phyloP scores from a whole-genome alignment of 2,329 filamentous ascomycete species.

The Penicillium sp. region DNA sequence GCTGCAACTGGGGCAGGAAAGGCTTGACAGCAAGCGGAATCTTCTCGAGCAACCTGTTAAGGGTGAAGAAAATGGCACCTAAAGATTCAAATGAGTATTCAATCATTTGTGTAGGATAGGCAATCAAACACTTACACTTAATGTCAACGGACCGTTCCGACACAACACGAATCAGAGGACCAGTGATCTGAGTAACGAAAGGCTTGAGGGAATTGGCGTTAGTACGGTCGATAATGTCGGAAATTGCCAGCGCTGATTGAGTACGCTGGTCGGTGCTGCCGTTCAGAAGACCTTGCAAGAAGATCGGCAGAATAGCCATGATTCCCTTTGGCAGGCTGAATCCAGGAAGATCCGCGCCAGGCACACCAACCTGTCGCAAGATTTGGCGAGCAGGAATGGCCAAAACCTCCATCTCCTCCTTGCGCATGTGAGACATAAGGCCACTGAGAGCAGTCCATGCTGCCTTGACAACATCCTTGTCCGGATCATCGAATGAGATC shows the following conservation, averaged over 20 bases:
- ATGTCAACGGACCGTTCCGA: slow-evolving; percentile 95
- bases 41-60: slow-evolving; percentile 95
- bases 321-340: slow-evolving; percentile 95
- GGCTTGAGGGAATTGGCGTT: slow-evolving; percentile 84
- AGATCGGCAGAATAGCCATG: slow-evolving; percentile 92
- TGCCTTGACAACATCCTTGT: slow-evolving; percentile 79
- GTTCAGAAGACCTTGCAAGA: slow-evolving; percentile 97
- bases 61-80: slow-evolving; percentile 85
- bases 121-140: slow-evolving; percentile 54
- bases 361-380: slow-evolving; percentile 82
- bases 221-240: slow-evolving; percentile 91
- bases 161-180: slow-evolving; percentile 94
- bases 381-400: slow-evolving; percentile 83
- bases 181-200: slow-evolving; percentile 96
- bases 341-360: slow-evolving; percentile 79
- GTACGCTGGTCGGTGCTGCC: slow-evolving; percentile 89
- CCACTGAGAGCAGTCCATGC: slow-evolving; percentile 84
- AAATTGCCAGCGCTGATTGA: slow-evolving; percentile 87
- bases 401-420: slow-evolving; percentile 96
- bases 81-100: slow-evolving; percentile 21
- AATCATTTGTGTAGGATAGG: not conserved
- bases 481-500: slow-evolving; percentile 86
- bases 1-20: slow-evolving; percentile 92
- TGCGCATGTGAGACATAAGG: slow-evolving; percentile 84
- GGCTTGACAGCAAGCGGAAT: slow-evolving; percentile 94